A percentile compares a stretch with the other conserved stretches of the same genome.
Conservation (phyloP, 768 basidiomycete species). For the Saitozyma sp. region DNA sequence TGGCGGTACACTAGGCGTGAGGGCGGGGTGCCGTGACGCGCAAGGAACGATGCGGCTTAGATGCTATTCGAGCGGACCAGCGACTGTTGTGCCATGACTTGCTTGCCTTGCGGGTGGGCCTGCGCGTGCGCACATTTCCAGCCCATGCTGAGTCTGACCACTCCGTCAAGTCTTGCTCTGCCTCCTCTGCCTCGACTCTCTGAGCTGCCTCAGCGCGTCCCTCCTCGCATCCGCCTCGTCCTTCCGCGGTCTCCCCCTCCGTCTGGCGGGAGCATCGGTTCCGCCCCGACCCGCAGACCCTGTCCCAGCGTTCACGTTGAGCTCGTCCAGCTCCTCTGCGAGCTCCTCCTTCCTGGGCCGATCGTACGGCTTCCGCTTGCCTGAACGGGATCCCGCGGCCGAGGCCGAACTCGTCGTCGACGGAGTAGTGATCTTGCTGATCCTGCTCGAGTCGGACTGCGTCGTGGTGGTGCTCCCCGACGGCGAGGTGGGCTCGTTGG, state of each 20-base stretch:
- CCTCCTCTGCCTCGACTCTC: slow-evolving; percentile 3
- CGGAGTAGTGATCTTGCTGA: neutral
- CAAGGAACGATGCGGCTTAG: too few relatives aligned
- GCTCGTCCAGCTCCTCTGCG: slow-evolving; percentile 10
- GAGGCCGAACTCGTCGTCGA: slow-evolving; percentile 4
- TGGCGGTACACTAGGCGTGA: too few relatives aligned
- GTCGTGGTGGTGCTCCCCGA: slow-evolving; percentile 8
- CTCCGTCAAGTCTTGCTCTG: neutral
- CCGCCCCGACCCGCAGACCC: neutral
- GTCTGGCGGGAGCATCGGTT: neutral
- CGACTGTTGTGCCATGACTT: too few relatives aligned
- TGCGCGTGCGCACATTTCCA: too few relatives aligned
- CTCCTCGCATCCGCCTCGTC: neutral
- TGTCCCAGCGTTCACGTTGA: neutral
- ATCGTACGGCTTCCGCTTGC: slow-evolving; percentile 7
- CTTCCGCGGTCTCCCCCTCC: neutral
- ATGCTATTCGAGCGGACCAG: too few relatives aligned
- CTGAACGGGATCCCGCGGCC: neutral
- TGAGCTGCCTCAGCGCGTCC: slow-evolving; percentile 3
- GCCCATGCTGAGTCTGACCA: too few relatives aligned
- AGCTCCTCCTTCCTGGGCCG: slow-evolving; percentile 11
- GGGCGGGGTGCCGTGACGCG: too few relatives aligned
- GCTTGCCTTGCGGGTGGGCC: too few relatives aligned
- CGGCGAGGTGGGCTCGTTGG: neutral
- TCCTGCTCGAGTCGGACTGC: slow-evolving; percentile 1